These are phyloP conservation scores for Daucus carota DNA, from an alignment of 129 eudicot species.

Conservation along the genomic window DNA sequence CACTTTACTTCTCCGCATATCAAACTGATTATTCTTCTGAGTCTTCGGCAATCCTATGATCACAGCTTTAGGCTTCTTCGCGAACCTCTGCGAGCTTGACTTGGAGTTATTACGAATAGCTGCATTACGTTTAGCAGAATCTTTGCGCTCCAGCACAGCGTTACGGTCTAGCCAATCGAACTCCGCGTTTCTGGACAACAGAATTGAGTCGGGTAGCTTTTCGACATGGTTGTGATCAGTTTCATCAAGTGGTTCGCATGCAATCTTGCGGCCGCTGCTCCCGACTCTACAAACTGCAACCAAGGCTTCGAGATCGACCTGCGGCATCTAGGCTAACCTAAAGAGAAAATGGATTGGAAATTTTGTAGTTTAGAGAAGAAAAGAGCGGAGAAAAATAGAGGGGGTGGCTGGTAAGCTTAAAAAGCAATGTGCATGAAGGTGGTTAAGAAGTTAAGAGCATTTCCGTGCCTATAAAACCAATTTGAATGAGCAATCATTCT, in stretches of 20 bases:
- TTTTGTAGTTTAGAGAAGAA: background rate
- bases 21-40: background rate
- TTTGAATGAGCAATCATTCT: no score
- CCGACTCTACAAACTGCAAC: background rate
- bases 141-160: background rate
- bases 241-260: background rate
- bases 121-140: background rate
- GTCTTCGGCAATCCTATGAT: slow-evolving; percentile 13
- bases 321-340: background rate
- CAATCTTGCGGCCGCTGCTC: background rate
- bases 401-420: background rate
- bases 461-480: no score
- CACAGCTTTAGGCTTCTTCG: slow-evolving; percentile 11
- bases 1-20: background rate
- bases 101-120: background rate
- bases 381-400: background rate
- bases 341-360: background rate
- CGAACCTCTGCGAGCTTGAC: background rate
- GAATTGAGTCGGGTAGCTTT: background rate
- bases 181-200: background rate
- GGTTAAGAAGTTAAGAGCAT: no score
- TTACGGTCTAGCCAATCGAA: background rate
- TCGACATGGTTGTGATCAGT: background rate
- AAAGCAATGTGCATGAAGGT: slow-evolving; percentile 1
- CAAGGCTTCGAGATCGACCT: background rate